These are phyloP conservation scores for Rubroshorea leprosula DNA, from an alignment of 345 rosid genomes.

Conservation along the genomic window DNA sequence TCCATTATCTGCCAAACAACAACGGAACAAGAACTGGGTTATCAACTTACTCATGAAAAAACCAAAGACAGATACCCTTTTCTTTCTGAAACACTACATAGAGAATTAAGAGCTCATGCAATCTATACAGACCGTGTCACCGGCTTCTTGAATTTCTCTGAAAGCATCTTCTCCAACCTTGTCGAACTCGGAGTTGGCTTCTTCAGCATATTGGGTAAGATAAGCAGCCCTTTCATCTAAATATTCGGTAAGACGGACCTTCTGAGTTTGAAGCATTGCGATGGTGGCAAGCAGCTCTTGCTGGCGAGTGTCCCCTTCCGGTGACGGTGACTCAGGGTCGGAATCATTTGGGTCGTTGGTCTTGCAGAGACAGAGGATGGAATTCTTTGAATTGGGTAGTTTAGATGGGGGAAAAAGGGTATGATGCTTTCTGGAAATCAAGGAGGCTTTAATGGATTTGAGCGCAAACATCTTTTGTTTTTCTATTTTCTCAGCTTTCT, in stretches of 20 bases:
- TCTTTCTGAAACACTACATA: not conserved
- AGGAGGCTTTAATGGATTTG: constrained; percentile 30
- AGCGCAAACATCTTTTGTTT: constrained; percentile 36
- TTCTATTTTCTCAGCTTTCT: not conserved
- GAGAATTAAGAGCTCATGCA: constrained; percentile 2
- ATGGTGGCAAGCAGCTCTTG: constrained; percentile 84
- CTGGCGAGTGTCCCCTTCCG: constrained; percentile 61
- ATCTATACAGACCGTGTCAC: constrained; percentile 61
- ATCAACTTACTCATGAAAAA: constrained; percentile 7
- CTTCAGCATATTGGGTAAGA: constrained; percentile 79
- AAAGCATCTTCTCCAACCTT: constrained; percentile 91
- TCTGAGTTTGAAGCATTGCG: constrained; percentile 77
- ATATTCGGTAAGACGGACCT: constrained; percentile 81
- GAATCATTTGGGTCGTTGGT: constrained; percentile 33
- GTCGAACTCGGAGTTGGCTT: constrained; percentile 73
- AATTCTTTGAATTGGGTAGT: constrained; percentile 13
- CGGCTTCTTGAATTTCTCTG: constrained; percentile 78
- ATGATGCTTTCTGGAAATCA: constrained; percentile 20
- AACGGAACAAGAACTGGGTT: constrained; percentile 18
- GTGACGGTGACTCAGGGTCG: constrained; percentile 29
- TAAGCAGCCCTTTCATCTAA: constrained; percentile 72
- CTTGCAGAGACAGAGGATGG: constrained; percentile 37
- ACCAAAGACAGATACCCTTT: no score
- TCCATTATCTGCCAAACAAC: constrained; percentile 58
- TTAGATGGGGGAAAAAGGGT: constrained; percentile 28